Percentiles rank a stretch among this genome's conserved stretches.
Evolutionary conservation across 2,329 filamentous ascomycete species (phyloP).

Genomic region (Venturia carpophila): DNA sequence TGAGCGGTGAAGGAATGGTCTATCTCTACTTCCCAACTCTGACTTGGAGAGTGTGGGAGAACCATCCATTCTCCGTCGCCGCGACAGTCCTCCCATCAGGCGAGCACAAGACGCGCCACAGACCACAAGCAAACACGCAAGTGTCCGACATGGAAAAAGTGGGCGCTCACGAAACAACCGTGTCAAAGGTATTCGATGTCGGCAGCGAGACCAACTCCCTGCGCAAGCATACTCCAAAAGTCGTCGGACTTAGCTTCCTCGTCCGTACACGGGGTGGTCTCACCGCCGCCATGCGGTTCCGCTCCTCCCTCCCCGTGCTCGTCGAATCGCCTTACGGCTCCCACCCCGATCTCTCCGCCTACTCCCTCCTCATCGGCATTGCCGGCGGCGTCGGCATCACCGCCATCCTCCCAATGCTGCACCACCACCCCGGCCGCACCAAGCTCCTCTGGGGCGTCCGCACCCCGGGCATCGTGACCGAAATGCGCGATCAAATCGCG

Average conservation of each 20-base stretch:
- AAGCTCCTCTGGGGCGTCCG: slow-evolving; percentile 37
- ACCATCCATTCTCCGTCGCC: slow-evolving; percentile 45
- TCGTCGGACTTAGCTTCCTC: slow-evolving; percentile 30
- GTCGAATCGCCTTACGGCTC: slow-evolving; percentile 37
- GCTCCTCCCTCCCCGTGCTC: slow-evolving; percentile 29
- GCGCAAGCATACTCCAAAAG: neutral
- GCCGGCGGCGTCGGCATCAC: slow-evolving; percentile 44
- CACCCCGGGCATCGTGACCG: slow-evolving; percentile 26
- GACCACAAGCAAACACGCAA: neutral
- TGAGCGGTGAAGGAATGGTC: slow-evolving; percentile 29
- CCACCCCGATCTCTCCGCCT: slow-evolving; percentile 26
- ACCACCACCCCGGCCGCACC: slow-evolving; percentile 30
- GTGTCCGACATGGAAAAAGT: neutral
- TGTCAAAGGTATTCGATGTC: slow-evolving; percentile 73
- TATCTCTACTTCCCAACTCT: slow-evolving; percentile 46
- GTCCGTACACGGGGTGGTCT: slow-evolving; percentile 33
- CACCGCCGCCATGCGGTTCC: slow-evolving; percentile 28
- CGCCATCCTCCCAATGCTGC: slow-evolving; percentile 32
- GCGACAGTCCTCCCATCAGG: slow-evolving; percentile 4
- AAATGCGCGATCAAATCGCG: slow-evolving; percentile 26
- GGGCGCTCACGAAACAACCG: slow-evolving; percentile 76
- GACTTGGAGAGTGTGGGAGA: slow-evolving; percentile 39
- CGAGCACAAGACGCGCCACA: neutral
- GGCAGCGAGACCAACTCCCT: neutral
- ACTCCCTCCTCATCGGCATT: slow-evolving; percentile 27